phyloP scores from a whole-genome alignment of 345 rosid genomes.

The Rhizophora apiculata region DNA sequence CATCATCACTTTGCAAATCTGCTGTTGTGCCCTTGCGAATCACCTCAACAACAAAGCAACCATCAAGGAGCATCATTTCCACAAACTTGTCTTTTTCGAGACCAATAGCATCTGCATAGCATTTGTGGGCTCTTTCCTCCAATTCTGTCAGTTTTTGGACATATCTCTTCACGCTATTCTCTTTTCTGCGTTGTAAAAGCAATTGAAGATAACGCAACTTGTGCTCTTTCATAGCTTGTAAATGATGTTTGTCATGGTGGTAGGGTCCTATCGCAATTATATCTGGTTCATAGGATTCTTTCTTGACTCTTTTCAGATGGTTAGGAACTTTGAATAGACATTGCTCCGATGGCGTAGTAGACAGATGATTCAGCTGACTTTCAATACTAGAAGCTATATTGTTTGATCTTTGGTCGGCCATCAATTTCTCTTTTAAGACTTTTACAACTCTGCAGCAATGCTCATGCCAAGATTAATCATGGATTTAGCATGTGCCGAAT shows the following conservation, averaged over 20 bases:
- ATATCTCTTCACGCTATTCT: background rate
- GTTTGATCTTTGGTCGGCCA: too few relatives aligned
- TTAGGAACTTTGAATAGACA: background rate
- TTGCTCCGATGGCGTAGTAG: background rate
- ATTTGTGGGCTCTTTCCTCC: background rate
- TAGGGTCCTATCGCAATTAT: background rate
- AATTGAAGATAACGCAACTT: background rate
- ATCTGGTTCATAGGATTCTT: background rate
- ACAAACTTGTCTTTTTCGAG: background rate
- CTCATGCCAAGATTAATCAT: too few relatives aligned
- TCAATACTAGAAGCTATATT: too few relatives aligned
- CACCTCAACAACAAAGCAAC: constrained; percentile 7
- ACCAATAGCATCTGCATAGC: background rate
- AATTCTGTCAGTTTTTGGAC: background rate
- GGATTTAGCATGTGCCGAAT: too few relatives aligned
- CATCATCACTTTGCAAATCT: background rate
- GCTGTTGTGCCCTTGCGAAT: background rate
- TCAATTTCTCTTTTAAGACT: too few relatives aligned
- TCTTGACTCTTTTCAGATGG: background rate
- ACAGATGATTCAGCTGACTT: background rate
- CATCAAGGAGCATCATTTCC: constrained; percentile 18
- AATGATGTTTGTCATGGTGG: background rate
- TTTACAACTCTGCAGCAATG: too few relatives aligned
- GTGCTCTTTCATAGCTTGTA: background rate
- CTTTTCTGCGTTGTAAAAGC: background rate